Evolutionary conservation across 2,329 filamentous ascomycete species (phyloP).

Genomic region (Blastomyces gilchristii): DNA sequence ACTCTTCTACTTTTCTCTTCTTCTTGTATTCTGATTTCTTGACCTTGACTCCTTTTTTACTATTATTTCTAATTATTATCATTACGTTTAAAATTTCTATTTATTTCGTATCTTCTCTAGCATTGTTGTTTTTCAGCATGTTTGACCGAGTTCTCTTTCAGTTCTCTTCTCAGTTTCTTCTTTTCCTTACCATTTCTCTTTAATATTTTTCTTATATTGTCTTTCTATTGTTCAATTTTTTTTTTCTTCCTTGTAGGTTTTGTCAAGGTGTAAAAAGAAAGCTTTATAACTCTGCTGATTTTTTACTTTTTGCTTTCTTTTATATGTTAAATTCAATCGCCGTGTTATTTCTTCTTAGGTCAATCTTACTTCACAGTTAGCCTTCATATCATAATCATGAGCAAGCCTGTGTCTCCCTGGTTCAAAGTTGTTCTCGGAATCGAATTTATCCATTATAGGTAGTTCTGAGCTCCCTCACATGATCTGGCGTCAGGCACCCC

Average conservation of each 20-base stretch:
- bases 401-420: too few relatives aligned
- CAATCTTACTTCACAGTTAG: too few relatives aligned
- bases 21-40: not conserved
- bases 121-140: not conserved
- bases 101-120: not conserved
- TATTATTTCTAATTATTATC: slow-evolving; percentile 2
- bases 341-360: too few relatives aligned
- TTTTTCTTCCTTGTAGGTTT: not conserved
- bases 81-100: not conserved
- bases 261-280: not conserved
- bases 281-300: not conserved
- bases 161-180: not conserved
- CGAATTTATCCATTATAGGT: too few relatives aligned
- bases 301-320: not conserved
- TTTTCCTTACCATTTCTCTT: not conserved
- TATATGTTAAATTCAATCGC: not conserved
- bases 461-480: not conserved
- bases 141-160: too few relatives aligned
- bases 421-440: too few relatives aligned
- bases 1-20: not conserved
- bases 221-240: not conserved
- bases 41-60: not conserved
- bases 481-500: not conserved
- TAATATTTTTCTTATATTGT: not conserved
- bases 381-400: too few relatives aligned